Percentiles rank a stretch among this genome's conserved stretches.
These are phyloP conservation scores for Aspergillus diversus DNA, from an alignment of 495 filamentous ascomycete species.

Conservation along the genomic window DNA sequence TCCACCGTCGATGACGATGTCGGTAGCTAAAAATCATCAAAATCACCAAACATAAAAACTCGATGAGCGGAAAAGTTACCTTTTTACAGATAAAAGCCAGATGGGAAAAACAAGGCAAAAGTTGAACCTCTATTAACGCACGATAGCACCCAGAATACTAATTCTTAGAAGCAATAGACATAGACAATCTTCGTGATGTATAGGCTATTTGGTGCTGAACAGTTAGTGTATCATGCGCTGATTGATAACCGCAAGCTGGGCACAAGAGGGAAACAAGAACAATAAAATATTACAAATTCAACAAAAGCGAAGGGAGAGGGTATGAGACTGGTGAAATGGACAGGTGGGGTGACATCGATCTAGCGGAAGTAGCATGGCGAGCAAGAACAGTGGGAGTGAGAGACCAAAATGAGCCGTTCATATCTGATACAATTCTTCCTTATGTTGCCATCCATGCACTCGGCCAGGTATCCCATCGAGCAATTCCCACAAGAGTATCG, in stretches of 20 bases:
- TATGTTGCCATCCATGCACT: no score
- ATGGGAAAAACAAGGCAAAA: not conserved
- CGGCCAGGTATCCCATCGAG: no score
- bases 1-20: not conserved
- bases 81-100: not conserved
- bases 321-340: no score
- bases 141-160: not conserved
- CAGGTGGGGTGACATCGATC: no score
- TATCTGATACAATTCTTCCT: no score
- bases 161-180: not conserved
- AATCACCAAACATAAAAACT: not conserved
- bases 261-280: not conserved
- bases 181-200: slow-evolving; percentile 6
- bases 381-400: no score
- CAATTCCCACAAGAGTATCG: no score
- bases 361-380: no score
- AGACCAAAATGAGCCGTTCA: no score
- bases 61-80: not conserved
- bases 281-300: not conserved
- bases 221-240: slow-evolving; percentile 2
- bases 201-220: slow-evolving; percentile 5
- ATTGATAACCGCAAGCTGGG: not conserved
- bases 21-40: not conserved
- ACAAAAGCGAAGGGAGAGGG: no score
- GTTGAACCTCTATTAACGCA: slow-evolving; percentile 9